Percentiles rank a stretch among this genome's conserved stretches.
phyloP scores from a whole-genome alignment of 2,329 filamentous ascomycete species.

The Apiospora saccharicola region DNA sequence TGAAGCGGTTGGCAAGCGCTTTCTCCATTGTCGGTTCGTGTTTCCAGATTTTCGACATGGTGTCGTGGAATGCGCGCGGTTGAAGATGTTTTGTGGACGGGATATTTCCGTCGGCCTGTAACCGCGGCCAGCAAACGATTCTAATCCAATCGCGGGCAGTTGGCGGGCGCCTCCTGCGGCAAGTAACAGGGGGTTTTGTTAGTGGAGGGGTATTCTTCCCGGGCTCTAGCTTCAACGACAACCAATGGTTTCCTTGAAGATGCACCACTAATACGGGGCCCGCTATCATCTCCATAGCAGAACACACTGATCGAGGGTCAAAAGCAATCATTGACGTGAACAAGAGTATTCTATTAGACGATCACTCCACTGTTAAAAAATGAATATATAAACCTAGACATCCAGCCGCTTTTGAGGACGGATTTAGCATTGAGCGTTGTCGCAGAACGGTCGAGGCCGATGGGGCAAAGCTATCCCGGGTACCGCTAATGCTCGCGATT shows the following conservation, averaged over 20 bases:
- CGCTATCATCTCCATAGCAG: neutral
- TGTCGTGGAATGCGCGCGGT: constrained; percentile 24
- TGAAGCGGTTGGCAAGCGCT: constrained; percentile 23
- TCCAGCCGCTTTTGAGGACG: neutral
- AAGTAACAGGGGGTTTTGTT: constrained; percentile 17
- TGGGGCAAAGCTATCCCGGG: neutral
- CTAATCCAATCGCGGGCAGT: constrained; percentile 10
- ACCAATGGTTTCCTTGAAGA: constrained; percentile 10
- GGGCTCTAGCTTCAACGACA: neutral
- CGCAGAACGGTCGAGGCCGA: neutral
- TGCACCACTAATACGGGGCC: neutral
- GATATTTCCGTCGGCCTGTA: constrained; percentile 2
- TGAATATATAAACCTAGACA: neutral
- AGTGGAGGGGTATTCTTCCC: neutral
- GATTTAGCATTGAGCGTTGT: neutral
- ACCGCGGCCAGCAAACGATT: constrained; percentile 12
- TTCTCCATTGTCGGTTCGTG: neutral
- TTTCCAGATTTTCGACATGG: constrained; percentile 6
- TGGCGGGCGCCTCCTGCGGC: constrained; percentile 14
- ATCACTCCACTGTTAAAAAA: neutral
- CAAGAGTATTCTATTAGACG: neutral
- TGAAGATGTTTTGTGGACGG: constrained; percentile 21
- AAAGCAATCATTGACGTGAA: neutral
- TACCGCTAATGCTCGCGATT: neutral
- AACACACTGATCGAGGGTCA: neutral